phyloP scores from a whole-genome alignment of 305 asterid species.

The Fraxinus greggii region DNA sequence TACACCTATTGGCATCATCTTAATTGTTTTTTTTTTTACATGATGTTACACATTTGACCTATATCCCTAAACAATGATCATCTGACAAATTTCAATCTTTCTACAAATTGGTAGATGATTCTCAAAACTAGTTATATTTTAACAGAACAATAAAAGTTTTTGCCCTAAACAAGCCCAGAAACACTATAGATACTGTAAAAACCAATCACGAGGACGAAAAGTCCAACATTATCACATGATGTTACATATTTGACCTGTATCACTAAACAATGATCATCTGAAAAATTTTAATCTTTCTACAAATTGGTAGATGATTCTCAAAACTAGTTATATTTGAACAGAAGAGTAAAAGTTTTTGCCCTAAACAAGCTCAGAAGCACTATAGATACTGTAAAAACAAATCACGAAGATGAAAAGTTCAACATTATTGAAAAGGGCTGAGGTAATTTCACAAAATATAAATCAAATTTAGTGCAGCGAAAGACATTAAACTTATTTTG shows the following conservation, averaged over 20 bases:
- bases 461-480: constrained; percentile 3
- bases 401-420: constrained; percentile 1
- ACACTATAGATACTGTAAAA: background rate
- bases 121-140: background rate
- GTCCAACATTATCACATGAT: background rate
- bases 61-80: background rate
- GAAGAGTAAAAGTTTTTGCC: background rate
- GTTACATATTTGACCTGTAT: background rate
- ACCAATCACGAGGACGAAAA: background rate
- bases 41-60: background rate
- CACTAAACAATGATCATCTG: background rate
- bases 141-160: background rate
- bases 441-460: constrained; percentile 3
- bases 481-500: background rate
- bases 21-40: background rate
- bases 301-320: background rate
- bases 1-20: background rate
- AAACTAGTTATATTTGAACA: background rate
- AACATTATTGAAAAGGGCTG: background rate
- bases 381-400: background rate
- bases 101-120: background rate
- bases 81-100: background rate
- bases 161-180: background rate
- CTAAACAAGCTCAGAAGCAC: background rate
- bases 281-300: background rate